Base-by-base conservation (phyloP, 2,329 filamentous ascomycete genomes). In the Pseudogymnoascus sp. region DNA sequence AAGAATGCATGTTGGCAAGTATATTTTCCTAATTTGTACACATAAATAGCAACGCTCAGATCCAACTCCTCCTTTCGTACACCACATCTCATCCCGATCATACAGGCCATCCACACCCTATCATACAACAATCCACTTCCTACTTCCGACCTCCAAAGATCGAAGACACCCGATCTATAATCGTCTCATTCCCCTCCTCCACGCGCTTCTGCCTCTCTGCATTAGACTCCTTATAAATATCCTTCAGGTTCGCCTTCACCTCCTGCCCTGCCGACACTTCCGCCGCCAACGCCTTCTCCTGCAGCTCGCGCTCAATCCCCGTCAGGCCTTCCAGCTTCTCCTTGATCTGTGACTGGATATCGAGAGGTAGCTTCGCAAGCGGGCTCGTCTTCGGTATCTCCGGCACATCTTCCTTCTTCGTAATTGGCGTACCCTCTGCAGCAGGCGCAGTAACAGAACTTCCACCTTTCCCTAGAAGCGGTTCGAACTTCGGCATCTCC, bases 401-500 rank as follows among this genome's bases (percentile, higher is more conserved):
- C n/a, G 74, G 75, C 29, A 83, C 84, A 66, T 83, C 81, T 60
- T 80, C 78, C 73, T 85, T 86, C 37, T 87, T 88, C 69, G 85
- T 81, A 65, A 88, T 85, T n/a, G 89, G 85, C 65, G 82, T 82
- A 15, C 79, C 80, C 74, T 99, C 93, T 36, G 89, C 72, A 6
- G 86, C 72, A 5, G 84, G 79, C 52, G 83, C 78, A 69, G 89
- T 86, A 15, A 78, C 76, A 0, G 88, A 87, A 48, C 79, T 72
- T 0, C 81, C 79, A 9, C 74, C 74, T 27, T 84, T 84, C 66
- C 82, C 81, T 35, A 89, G 72, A 5, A 86, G 73, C 6, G 84
- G 79, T 55, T 83, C 77, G 69, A 89, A 86, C 18, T 78, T 76
- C 0, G 88, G 87, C 52, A 79, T 72, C 0, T 82, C 79, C n/a